Conservation (phyloP, 2,329 filamentous ascomycete species). For the Talaromyces sp. region DNA sequence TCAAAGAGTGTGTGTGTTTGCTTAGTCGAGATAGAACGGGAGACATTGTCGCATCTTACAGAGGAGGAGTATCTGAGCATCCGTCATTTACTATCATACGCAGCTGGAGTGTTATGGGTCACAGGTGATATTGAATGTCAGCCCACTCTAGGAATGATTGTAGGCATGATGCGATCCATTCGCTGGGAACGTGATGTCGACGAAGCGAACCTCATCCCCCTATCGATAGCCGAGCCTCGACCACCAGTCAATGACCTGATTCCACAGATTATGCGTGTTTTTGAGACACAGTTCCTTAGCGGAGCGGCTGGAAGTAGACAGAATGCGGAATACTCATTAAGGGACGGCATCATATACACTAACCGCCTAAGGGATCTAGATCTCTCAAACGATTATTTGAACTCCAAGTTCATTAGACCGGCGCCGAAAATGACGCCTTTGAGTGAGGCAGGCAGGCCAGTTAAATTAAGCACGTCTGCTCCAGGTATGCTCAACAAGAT, state of each 20-base stretch:
- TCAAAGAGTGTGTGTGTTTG: conserved; percentile 8
- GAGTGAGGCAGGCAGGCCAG: conserved; percentile 19
- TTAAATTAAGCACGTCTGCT: conserved; percentile 22
- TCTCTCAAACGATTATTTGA: conserved; percentile 22
- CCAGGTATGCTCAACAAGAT: conserved; percentile 23
- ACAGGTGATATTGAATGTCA: conserved; percentile 26
- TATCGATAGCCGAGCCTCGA: conserved; percentile 23
- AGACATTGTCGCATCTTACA: not conserved
- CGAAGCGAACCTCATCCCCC: conserved; percentile 24
- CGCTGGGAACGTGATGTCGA: conserved; percentile 35
- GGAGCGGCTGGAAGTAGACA: conserved; percentile 13
- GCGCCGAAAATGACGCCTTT: conserved; percentile 20
- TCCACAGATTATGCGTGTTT: conserved; percentile 19
- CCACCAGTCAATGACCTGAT: not conserved
- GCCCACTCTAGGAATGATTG: conserved; percentile 30
- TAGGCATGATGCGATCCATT: conserved; percentile 34
- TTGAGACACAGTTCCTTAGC: conserved; percentile 23
- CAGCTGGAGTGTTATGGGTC: conserved; percentile 33
- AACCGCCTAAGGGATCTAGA: conserved; percentile 24
- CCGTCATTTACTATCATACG: conserved; percentile 27
- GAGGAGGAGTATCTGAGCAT: conserved; percentile 26
- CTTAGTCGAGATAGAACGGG: conserved; percentile 8
- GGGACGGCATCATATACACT: conserved; percentile 22
- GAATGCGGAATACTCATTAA: conserved; percentile 25
- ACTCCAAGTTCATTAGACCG: conserved; percentile 19